Percentiles rank a stretch among this genome's conserved stretches.
These are phyloP conservation scores for Thraustochytrium sp. DNA, from an alignment of 352 stramenopile genomes.

Conservation along the genomic window DNA sequence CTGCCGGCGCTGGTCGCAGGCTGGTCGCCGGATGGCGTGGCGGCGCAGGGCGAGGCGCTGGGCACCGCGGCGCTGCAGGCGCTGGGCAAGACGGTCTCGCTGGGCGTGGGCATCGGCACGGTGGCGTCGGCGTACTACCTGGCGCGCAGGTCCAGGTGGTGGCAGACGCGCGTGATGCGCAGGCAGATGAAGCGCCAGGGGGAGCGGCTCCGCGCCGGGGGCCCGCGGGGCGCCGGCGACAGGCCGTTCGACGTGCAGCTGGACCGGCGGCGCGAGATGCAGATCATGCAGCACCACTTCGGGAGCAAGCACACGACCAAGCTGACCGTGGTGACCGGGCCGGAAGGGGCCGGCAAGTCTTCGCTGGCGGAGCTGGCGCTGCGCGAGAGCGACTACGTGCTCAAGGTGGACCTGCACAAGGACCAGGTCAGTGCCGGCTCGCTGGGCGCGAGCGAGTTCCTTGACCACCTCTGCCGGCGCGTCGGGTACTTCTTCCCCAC, in stretches of 20 bases:
- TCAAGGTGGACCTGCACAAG: constrained; percentile 39
- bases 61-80: not conserved
- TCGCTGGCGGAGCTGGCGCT: not conserved
- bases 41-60: no score
- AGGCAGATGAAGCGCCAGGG: constrained; percentile 32
- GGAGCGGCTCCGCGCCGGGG: not conserved
- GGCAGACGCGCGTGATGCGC: constrained; percentile 5
- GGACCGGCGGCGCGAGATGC: not conserved
- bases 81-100: not conserved
- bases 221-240: not conserved
- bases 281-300: constrained; percentile 17
- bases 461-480: constrained; percentile 1
- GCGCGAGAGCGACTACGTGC: constrained; percentile 19
- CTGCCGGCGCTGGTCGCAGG: no score
- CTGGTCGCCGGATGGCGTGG: no score
- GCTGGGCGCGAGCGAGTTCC: constrained; percentile 24
- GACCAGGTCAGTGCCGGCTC: constrained; percentile 23
- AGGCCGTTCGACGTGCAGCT: constrained; percentile 15
- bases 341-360: constrained; percentile 7
- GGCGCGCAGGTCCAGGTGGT: not conserved
- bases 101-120: not conserved
- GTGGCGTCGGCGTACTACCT: constrained; percentile 4
- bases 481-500: constrained; percentile 26
- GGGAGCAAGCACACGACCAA: constrained; percentile 6
- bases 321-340: constrained; percentile 24